phyloP scores from a whole-genome alignment of 805 yeast species.

The Cyberlindnera amylophila region DNA sequence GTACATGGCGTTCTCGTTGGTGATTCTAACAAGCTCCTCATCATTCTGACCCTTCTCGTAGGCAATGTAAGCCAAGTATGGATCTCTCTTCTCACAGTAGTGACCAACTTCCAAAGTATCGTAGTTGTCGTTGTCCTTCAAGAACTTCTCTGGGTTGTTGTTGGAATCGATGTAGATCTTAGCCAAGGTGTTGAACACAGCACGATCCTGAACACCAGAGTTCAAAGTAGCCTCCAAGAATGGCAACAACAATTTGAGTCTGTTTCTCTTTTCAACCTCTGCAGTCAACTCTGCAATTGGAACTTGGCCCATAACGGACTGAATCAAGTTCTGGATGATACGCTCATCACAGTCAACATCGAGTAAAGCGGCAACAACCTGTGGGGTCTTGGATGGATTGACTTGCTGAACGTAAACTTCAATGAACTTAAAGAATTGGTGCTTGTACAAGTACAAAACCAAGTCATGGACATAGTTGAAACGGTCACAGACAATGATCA shows the following conservation, averaged over 20 bases:
- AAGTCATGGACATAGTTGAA: constrained; percentile 89
- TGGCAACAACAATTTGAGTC: constrained; percentile 86
- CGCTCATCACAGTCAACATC: constrained; percentile 97
- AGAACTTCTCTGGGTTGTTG: constrained; percentile 95
- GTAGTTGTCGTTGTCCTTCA: constrained; percentile 84
- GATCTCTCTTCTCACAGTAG: constrained; percentile 98
- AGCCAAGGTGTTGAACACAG: constrained; percentile 91
- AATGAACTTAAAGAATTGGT: constrained; percentile 92
- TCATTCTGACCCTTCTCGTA: constrained; percentile 95
- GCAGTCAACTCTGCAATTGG: constrained; percentile 85
- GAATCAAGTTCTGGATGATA: constrained; percentile 74
- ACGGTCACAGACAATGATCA: constrained; percentile 94
- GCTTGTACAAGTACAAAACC: constrained; percentile 88
- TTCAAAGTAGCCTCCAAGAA: constrained; percentile 85
- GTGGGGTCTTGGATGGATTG: constrained; percentile 92
- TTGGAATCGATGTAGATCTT: constrained; percentile 97
- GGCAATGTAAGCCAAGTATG: constrained; percentile 95
- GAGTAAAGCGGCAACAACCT: constrained; percentile 90
- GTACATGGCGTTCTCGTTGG: constrained; percentile 97
- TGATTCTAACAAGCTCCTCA: constrained; percentile 81
- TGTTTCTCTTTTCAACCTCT: constrained; percentile 95
- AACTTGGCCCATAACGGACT: constrained; percentile 89
- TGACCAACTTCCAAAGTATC: constrained; percentile 95
- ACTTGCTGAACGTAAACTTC: constrained; percentile 98
- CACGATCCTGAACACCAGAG: constrained; percentile 83